Evolutionary conservation across 1,284 basidiomycete genomes (phyloP).

Genomic region (Trametes versicolor): DNA sequence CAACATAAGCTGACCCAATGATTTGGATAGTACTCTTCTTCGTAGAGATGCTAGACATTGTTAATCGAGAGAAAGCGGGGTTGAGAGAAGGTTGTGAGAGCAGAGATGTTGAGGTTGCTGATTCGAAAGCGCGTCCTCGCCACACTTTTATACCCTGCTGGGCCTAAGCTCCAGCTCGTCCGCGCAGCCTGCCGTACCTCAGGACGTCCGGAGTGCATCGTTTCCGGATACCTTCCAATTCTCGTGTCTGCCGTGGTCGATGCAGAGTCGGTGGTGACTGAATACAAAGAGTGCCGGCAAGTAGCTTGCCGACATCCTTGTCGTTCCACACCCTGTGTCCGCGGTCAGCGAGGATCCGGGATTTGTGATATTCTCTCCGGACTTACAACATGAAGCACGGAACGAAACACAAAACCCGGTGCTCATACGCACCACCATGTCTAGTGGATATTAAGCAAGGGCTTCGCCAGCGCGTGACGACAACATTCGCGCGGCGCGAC

Average conservation of each 20-base stretch:
- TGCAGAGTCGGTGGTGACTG: neutral
- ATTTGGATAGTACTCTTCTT: conserved; percentile 8
- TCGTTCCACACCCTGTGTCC: neutral
- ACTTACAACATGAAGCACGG: too few species aligned
- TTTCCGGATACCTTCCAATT: conserved; percentile 1
- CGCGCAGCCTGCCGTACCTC: neutral
- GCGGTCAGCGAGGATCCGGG: neutral
- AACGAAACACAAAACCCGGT: neutral
- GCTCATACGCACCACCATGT: neutral
- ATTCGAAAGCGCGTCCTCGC: neutral
- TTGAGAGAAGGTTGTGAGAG: neutral
- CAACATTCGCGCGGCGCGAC: neutral
- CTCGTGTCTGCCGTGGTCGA: neutral
- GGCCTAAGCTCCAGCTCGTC: neutral
- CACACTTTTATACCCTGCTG: neutral
- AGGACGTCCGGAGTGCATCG: neutral
- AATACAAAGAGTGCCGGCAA: conserved; percentile 6
- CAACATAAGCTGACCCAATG: neutral
- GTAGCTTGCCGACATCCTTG: neutral
- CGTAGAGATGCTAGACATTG: conserved; percentile 3
- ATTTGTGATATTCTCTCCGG: neutral
- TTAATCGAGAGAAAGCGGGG: neutral
- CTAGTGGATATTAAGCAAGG: neutral
- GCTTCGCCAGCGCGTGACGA: neutral
- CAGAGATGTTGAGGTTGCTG: conserved; percentile 8